Evolutionary conservation across 768 basidiomycete species (phyloP).

Genomic region (Termitomyces sp.): DNA sequence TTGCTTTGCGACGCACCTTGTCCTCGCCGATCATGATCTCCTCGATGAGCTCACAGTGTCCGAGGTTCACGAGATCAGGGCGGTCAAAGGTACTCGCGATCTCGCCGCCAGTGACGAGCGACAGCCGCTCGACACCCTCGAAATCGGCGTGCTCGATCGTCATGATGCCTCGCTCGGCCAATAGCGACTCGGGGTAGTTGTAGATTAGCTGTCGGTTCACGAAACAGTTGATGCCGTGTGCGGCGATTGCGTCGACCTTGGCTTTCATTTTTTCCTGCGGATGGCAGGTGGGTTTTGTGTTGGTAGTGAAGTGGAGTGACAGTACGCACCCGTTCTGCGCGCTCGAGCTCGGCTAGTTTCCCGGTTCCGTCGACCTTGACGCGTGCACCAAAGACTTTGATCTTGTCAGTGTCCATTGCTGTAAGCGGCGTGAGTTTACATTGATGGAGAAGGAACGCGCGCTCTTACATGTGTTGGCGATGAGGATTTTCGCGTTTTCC

Average conservation of each 20-base stretch:
- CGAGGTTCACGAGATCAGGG: slow-evolving; percentile 89
- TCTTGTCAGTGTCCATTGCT: slow-evolving; percentile 99
- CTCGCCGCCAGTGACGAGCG: slow-evolving; percentile 96
- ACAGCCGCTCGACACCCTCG: slow-evolving; percentile 94
- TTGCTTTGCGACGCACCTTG: slow-evolving; percentile 51
- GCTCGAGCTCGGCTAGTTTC: slow-evolving; percentile 96
- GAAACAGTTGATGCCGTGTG: slow-evolving; percentile 94
- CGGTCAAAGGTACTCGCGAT: slow-evolving; percentile 94
- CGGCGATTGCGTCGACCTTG: slow-evolving; percentile 91
- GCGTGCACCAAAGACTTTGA: slow-evolving; percentile 97
- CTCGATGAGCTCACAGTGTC: slow-evolving; percentile 90
- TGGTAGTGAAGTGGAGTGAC: not conserved
- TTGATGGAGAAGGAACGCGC: too few relatives aligned
- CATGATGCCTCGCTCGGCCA: slow-evolving; percentile 94
- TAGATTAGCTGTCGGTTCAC: slow-evolving; percentile 98
- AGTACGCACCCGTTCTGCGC: slow-evolving; percentile 74
- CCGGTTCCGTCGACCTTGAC: slow-evolving; percentile 95
- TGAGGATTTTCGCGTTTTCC: slow-evolving; percentile 92
- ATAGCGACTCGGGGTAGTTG: slow-evolving; percentile 95
- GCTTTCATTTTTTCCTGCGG: slow-evolving; percentile 98
- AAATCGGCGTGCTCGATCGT: slow-evolving; percentile 98
- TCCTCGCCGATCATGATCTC: slow-evolving; percentile 99
- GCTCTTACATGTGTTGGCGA: slow-evolving; percentile 92
- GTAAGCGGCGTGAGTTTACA: slow-evolving; percentile 20
- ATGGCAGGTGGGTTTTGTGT: not conserved